Base-by-base conservation (phyloP, 78 protist species). In the Polysphondylium violaceum region DNA sequence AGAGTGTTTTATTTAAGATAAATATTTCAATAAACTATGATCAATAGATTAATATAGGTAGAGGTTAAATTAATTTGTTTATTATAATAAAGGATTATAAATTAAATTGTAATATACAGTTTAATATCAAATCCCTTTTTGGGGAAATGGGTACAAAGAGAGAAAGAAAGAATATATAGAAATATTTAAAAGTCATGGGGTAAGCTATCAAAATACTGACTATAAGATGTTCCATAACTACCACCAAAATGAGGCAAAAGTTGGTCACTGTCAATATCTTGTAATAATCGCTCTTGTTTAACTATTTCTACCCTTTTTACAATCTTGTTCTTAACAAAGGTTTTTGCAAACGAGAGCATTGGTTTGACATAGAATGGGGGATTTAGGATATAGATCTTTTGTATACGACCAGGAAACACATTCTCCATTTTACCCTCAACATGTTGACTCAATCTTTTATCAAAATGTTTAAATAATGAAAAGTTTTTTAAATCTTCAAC, bases 331-430 rank as follows among this genome's bases (percentile, higher is more conserved):
- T 83, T 83, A 19, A 83, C 51, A 55, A 83, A 83, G 0, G 67
- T 83, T 40, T 44, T 67, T 1, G 79, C 90, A 16, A 83, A 51
- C 25, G 71, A 7, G 6, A 83, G 9, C 21, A 83, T n/a, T 51
- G 68, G 56, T 58, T 21, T 53, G 4, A 83, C 7, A 27, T 35
- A 40, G 16, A 55, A 69, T 27, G 90, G 90, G 38, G 63, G 43
- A 43, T 83, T 67, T 25, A 83, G 4, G 17, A 83, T 21, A 58
- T 83, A 83, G 9, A 83, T 69, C 14, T 35, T 41, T 56, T 53
- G 59, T 29, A 83, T 69, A 38, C 90, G 59, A 67, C 90, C 90
- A 29, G 71, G 67, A 38, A 83, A 83, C 21, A 83, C 50, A 83
- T 69, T 38, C 17, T 69, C 53, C 78, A 83, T 38, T 21, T 61